A percentile compares a stretch with the other conserved stretches of the same genome.
These are phyloP conservation scores for Pseudogymnoascus sp. DNA, from an alignment of 2,329 filamentous ascomycete species.

Conservation along the genomic window DNA sequence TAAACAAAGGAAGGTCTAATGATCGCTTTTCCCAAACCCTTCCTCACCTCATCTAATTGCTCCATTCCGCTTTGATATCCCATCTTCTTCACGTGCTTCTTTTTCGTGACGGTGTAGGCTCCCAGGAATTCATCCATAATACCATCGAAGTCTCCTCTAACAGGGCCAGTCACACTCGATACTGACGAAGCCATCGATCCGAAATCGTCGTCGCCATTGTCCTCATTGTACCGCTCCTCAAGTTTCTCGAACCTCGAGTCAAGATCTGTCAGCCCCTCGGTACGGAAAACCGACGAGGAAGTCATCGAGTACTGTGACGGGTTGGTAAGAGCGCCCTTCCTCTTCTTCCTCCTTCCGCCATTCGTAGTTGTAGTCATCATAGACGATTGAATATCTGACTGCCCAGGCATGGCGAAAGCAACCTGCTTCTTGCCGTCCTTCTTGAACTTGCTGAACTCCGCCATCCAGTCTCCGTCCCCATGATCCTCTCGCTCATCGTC, in stretches of 20 bases:
- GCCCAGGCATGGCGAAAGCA: constrained; percentile 37
- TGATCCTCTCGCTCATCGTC: constrained; percentile 51
- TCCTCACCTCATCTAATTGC: constrained; percentile 84
- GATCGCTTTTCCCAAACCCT: constrained; percentile 69
- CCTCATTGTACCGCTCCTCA: constrained; percentile 69
- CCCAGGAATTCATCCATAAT: constrained; percentile 93
- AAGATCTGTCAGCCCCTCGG: constrained; percentile 75
- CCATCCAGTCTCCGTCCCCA: constrained; percentile 75
- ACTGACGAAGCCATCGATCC: constrained; percentile 57
- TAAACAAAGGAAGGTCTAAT: constrained; percentile 32
- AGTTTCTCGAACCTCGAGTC: constrained; percentile 90
- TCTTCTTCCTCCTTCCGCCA: constrained; percentile 81
- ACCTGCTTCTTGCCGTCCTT: constrained; percentile 57
- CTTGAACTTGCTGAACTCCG: constrained; percentile 92
- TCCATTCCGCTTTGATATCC: constrained; percentile 74
- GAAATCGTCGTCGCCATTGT: constrained; percentile 54
- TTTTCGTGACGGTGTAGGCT: constrained; percentile 62
- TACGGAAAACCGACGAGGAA: constrained; percentile 77
- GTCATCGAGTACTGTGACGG: constrained; percentile 88
- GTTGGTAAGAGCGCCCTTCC: constrained; percentile 86
- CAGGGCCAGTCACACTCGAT: constrained; percentile 60
- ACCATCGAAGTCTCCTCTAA: constrained; percentile 73
- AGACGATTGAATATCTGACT: constrained; percentile 61
- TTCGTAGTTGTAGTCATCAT: constrained; percentile 69
- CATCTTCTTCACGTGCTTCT: constrained; percentile 71